A percentile compares a stretch with the other conserved stretches of the same genome.
Conservation (phyloP, 2,329 filamentous ascomycete species). For the Lasiodiplodia citricola region DNA sequence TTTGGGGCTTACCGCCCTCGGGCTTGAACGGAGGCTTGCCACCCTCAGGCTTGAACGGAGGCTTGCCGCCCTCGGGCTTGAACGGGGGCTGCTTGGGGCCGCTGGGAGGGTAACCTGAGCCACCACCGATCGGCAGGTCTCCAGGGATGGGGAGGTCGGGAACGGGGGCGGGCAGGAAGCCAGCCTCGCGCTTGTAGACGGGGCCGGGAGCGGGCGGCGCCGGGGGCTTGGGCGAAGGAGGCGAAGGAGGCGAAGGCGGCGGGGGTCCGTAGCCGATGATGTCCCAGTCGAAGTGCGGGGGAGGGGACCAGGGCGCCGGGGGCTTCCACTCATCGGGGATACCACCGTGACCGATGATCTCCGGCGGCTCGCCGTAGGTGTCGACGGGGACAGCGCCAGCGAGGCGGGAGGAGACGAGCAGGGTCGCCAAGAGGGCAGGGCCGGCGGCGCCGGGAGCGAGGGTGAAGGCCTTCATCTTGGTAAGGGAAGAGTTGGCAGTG, state of each 20-base stretch:
- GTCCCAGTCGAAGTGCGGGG: not conserved
- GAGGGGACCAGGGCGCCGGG: not conserved
- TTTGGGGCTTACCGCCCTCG: too few relatives aligned
- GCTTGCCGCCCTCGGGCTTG: not conserved
- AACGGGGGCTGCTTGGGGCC: not conserved
- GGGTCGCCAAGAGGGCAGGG: not conserved
- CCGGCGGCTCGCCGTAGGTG: not conserved
- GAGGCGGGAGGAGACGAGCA: not conserved
- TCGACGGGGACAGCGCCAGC: not conserved
- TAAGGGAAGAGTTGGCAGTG: not conserved
- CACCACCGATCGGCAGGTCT: not conserved
- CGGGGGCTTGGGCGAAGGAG: not conserved
- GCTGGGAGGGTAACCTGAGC: not conserved
- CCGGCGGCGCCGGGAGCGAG: not conserved
- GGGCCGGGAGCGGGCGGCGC: not conserved
- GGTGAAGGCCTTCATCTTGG: not conserved
- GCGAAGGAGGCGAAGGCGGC: not conserved
- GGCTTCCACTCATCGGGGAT: not conserved
- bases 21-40: too few relatives aligned
- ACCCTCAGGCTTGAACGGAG: too few relatives aligned
- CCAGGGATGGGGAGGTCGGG: not conserved
- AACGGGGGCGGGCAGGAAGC: not conserved
- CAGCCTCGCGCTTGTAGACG: not conserved
- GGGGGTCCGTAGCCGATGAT: not conserved
- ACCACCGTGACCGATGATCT: not conserved